Evolutionary conservation across 805 yeast genomes (phyloP).

Genomic region (Spathaspora hagerdaliae): DNA sequence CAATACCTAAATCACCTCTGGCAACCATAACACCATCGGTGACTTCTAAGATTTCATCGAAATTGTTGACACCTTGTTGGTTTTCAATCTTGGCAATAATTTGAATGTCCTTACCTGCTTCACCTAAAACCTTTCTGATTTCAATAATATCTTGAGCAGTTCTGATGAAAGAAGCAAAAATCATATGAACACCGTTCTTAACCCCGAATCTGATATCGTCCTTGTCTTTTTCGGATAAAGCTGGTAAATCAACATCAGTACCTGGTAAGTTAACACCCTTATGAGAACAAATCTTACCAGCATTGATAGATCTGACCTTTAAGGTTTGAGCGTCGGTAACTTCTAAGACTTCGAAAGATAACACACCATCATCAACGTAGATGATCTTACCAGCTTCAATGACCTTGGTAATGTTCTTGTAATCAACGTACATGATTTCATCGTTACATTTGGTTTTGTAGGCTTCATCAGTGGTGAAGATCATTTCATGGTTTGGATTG

Average conservation of each 20-base stretch:
- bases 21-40: slow-evolving; percentile 99
- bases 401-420: slow-evolving; percentile 94
- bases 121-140: slow-evolving; percentile 93
- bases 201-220: slow-evolving; percentile 92
- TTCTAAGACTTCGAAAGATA: slow-evolving; percentile 89
- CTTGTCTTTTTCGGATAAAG: slow-evolving; percentile 94
- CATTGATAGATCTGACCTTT: slow-evolving; percentile 85
- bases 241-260: slow-evolving; percentile 98
- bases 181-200: slow-evolving; percentile 95
- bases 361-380: slow-evolving; percentile 96
- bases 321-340: slow-evolving; percentile 75
- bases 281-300: slow-evolving; percentile 94
- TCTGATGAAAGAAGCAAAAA: slow-evolving; percentile 98
- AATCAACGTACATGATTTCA: slow-evolving; percentile 84
- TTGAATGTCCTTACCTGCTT: slow-evolving; percentile 94
- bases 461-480: slow-evolving; percentile 84
- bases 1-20: slow-evolving; percentile 99
- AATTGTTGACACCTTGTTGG: slow-evolving; percentile 99
- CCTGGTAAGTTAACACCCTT: slow-evolving; percentile 99
- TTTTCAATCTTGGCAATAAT: slow-evolving; percentile 97
- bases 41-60: slow-evolving; percentile 88
- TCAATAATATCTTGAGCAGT: slow-evolving; percentile 83
- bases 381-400: slow-evolving; percentile 83
- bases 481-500: slow-evolving; percentile 83
- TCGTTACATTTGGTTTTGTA: slow-evolving; percentile 72